A percentile compares a stretch with the other conserved stretches of the same genome.
Conservation (phyloP, 306 rosid genomes). For the Quercus rubra region DNA sequence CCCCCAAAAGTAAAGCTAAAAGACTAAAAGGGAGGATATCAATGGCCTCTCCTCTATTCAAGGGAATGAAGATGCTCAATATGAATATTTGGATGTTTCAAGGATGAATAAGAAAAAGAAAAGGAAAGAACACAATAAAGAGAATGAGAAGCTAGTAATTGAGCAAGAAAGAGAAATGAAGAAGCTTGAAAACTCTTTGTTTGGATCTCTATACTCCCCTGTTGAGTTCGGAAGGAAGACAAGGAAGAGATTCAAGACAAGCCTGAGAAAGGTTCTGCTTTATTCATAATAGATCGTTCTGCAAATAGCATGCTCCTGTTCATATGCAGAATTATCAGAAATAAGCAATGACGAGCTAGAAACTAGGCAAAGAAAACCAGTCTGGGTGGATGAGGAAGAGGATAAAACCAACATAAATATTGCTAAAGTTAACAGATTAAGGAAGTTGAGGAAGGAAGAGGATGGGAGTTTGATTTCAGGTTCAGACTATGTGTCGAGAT, state of each 20-base stretch:
- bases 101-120: constrained; percentile 42
- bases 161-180: constrained; percentile 71
- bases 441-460: constrained; percentile 84
- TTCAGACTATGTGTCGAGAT: constrained; percentile 70
- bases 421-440: constrained; percentile 61
- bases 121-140: constrained; percentile 41
- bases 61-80: too few species aligned
- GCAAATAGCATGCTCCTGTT: constrained; percentile 40
- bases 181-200: constrained; percentile 66
- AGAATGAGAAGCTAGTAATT: constrained; percentile 27
- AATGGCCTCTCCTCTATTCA: too few species aligned
- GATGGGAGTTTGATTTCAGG: constrained; percentile 68
- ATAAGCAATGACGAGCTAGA: constrained; percentile 31
- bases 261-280: constrained; percentile 24
- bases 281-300: constrained; percentile 66
- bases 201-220: constrained; percentile 75
- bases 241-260: constrained; percentile 24
- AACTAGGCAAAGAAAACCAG: constrained; percentile 56
- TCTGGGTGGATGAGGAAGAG: constrained; percentile 91
- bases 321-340: constrained; percentile 28
- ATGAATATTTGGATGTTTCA: background rate
- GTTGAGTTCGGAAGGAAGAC: constrained; percentile 53
- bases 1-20: background rate
- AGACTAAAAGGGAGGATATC: too few species aligned
- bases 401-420: constrained; percentile 53